Conservation (phyloP, 2,329 filamentous ascomycete species). For the Trematosphaeria pertusa region DNA sequence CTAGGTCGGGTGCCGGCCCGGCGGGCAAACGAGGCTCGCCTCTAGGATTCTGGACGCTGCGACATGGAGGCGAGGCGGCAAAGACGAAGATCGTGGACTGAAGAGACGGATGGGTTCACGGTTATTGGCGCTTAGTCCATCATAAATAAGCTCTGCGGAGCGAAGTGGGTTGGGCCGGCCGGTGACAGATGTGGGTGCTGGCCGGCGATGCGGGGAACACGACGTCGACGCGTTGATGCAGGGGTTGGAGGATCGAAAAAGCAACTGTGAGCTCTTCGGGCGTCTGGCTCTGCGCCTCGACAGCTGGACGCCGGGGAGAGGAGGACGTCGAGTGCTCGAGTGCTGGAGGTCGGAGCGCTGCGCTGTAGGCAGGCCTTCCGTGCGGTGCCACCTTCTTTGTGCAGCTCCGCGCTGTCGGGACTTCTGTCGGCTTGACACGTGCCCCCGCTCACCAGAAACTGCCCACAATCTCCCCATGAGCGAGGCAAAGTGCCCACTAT, state of each 20-base stretch:
- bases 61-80: conserved; percentile 13
- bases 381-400: too few relatives aligned
- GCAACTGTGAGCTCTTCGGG: too few relatives aligned
- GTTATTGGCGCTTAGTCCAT: conserved; percentile 31
- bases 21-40: conserved; percentile 25
- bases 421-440: too few relatives aligned
- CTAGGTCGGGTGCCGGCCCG: conserved; percentile 30
- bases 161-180: too few relatives aligned
- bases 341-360: too few relatives aligned
- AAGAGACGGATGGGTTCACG: neutral
- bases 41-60: conserved; percentile 14
- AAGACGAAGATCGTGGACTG: conserved; percentile 2
- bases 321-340: too few relatives aligned
- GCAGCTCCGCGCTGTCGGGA: too few relatives aligned
- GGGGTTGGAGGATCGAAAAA: conserved; percentile 1
- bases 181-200: conserved; percentile 1
- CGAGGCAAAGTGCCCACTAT: too few relatives aligned
- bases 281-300: too few relatives aligned
- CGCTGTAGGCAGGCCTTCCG: too few relatives aligned
- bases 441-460: neutral
- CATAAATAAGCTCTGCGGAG: conserved; percentile 24
- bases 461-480: neutral
- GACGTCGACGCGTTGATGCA: conserved; percentile 5
- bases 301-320: neutral
- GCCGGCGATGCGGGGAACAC: conserved; percentile 15